Conservation (phyloP, 331 rosid genomes). For the Phaseolus coccineus region DNA sequence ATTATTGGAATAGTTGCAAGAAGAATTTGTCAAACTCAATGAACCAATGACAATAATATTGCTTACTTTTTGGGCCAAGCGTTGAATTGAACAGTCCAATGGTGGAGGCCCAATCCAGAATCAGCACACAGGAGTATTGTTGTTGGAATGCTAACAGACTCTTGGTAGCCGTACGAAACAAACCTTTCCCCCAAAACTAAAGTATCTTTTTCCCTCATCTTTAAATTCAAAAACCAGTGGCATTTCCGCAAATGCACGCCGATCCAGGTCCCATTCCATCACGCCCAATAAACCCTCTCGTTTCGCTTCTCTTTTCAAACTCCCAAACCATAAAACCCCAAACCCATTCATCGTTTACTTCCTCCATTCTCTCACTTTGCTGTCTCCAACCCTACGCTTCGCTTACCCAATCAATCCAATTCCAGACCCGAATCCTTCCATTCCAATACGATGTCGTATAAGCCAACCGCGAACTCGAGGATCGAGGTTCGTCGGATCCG, state of each 20-base stretch:
- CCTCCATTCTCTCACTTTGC: background rate
- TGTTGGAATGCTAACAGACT: background rate
- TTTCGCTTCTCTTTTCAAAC: background rate
- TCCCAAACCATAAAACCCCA: background rate
- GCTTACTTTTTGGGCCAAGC: background rate
- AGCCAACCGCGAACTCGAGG: slow-evolving; percentile 67
- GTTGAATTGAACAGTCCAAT: background rate
- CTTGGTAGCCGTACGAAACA: background rate
- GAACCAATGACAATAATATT: too few species aligned
- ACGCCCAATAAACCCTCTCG: background rate
- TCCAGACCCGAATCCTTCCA: background rate
- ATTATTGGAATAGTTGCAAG: too few species aligned
- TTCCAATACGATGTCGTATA: slow-evolving; percentile 68
- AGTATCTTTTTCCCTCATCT: slow-evolving; percentile 46
- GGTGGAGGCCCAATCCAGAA: background rate
- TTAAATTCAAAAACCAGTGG: slow-evolving; percentile 31
- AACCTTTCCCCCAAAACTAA: slow-evolving; percentile 13
- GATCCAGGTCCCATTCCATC: background rate
- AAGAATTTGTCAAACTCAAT: too few species aligned
- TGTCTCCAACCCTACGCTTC: slow-evolving; percentile 22
- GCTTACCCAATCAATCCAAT: background rate
- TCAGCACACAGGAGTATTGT: background rate
- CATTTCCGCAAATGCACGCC: slow-evolving; percentile 6
- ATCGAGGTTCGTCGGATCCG: slow-evolving; percentile 90
- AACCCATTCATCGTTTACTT: background rate